A percentile compares a stretch with the other conserved stretches of the same genome.
Evolutionary conservation across 2,329 filamentous ascomycete genomes (phyloP).

Genomic region (Fusarium sp.): DNA sequence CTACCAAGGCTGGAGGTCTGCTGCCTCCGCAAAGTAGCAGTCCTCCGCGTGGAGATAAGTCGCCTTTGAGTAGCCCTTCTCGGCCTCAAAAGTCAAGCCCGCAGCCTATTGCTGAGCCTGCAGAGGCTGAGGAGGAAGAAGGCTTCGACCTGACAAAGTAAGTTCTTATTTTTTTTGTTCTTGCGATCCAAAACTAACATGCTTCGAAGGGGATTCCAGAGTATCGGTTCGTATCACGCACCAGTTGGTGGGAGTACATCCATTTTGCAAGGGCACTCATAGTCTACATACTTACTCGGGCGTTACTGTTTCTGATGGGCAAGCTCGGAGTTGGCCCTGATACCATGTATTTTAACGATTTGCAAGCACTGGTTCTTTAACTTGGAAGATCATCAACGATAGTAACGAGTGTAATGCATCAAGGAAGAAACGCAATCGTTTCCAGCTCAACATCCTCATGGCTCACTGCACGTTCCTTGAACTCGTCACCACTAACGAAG

Average conservation of each 20-base stretch:
- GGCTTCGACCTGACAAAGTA: constrained; percentile 72
- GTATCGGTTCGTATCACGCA: constrained; percentile 73
- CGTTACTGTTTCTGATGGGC: constrained; percentile 19
- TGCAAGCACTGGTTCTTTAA: constrained; percentile 13
- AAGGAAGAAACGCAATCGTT: constrained; percentile 19
- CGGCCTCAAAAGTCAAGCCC: constrained; percentile 55
- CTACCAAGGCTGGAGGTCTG: constrained; percentile 62
- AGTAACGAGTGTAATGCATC: constrained; percentile 35
- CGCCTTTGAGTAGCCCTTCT: constrained; percentile 66
- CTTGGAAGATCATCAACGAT: constrained; percentile 27
- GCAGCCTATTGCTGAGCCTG: constrained; percentile 48
- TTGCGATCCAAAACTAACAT: constrained; percentile 27
- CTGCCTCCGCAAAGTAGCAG: constrained; percentile 69
- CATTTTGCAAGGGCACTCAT: constrained; percentile 56
- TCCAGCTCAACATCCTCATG: neutral
- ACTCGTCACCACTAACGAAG: neutral
- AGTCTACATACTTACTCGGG: constrained; percentile 20
- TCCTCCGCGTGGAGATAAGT: constrained; percentile 64
- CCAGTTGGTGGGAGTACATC: constrained; percentile 62
- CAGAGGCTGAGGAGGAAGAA: constrained; percentile 61
- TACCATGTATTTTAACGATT: constrained; percentile 14
- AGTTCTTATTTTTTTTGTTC: constrained; percentile 31
- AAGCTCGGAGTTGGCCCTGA: constrained; percentile 11
- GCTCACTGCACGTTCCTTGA: neutral
- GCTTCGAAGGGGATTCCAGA: constrained; percentile 70